Evolutionary conservation across 2,329 filamentous ascomycete species (phyloP).

Genomic region (Bimuria novae-zelandiae): DNA sequence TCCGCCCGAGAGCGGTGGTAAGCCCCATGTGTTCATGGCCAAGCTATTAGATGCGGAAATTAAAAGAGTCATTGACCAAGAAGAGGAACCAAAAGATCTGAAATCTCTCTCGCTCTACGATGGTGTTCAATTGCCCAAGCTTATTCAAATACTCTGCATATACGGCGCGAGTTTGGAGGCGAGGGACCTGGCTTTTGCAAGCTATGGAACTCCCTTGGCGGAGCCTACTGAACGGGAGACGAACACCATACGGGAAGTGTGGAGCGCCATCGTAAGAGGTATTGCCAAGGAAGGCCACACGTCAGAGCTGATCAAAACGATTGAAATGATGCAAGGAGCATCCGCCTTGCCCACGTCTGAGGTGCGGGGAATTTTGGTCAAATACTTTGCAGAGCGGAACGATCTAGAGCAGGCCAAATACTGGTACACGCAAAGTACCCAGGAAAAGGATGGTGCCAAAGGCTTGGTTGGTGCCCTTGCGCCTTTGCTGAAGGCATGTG

Average conservation of each 20-base stretch:
- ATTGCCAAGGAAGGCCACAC: conserved; percentile 65
- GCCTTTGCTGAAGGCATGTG: conserved; percentile 64
- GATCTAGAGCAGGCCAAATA: conserved; percentile 65
- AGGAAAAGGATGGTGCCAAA: conserved; percentile 23
- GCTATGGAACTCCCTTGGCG: conserved; percentile 16
- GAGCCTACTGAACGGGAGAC: conserved; percentile 2
- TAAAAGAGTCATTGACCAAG: conserved; percentile 11
- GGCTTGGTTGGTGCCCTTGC: conserved; percentile 50
- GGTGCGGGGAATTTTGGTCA: conserved; percentile 59
- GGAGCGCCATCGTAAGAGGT: conserved; percentile 59
- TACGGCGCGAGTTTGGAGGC: conserved; percentile 34
- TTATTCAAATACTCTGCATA: conserved; percentile 25
- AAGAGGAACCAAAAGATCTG: neutral
- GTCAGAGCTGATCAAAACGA: conserved; percentile 61
- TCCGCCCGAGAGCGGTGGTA: conserved; percentile 43
- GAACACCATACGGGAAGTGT: conserved; percentile 16
- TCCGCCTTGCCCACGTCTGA: conserved; percentile 43
- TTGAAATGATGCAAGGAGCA: conserved; percentile 55
- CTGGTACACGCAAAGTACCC: conserved; percentile 67
- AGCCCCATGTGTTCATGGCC: conserved; percentile 48
- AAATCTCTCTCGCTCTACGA: neutral
- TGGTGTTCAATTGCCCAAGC: conserved; percentile 8
- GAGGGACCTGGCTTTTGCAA: conserved; percentile 23
- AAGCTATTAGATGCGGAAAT: conserved; percentile 40
- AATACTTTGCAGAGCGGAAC: conserved; percentile 64